Conservation (phyloP, 768 basidiomycete genomes). For the Boletus insuetus region DNA sequence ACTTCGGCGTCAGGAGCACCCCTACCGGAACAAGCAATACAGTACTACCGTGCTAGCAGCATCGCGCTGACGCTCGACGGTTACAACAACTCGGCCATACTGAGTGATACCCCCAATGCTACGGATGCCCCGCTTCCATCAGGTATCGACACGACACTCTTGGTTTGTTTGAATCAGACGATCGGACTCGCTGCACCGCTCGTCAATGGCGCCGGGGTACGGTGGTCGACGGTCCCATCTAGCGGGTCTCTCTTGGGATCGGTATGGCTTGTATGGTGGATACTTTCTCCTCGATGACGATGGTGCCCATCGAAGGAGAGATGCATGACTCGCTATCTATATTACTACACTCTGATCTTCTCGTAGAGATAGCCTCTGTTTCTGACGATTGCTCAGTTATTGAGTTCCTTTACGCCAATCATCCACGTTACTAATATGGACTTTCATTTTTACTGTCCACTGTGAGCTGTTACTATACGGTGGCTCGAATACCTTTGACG, state of each 20-base stretch:
- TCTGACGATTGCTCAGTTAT: no score
- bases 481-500: no score
- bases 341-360: no score
- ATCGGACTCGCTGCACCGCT: slow-evolving; percentile 60
- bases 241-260: slow-evolving; percentile 10
- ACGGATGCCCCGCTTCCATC: slow-evolving; percentile 51
- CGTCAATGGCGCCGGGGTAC: slow-evolving; percentile 36
- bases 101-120: slow-evolving; percentile 37
- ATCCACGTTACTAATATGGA: no score
- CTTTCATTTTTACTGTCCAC: no score
- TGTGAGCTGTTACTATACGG: no score
- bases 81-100: slow-evolving; percentile 60
- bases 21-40: slow-evolving; percentile 53
- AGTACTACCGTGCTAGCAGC: slow-evolving; percentile 69
- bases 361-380: no score
- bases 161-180: slow-evolving; percentile 61
- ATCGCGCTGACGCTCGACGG: slow-evolving; percentile 60
- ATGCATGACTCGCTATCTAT: not conserved
- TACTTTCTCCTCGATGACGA: not conserved
- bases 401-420: no score
- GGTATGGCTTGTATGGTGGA: slow-evolving; percentile 19
- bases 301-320: not conserved
- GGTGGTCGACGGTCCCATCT: slow-evolving; percentile 2
- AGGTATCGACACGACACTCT: slow-evolving; percentile 45
- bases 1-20: slow-evolving; percentile 26